Evolutionary conservation across 495 filamentous ascomycete genomes (phyloP), one percentile per base, ranked within the genome.

Genomic region (Talaromyces borbonicus): DNA sequence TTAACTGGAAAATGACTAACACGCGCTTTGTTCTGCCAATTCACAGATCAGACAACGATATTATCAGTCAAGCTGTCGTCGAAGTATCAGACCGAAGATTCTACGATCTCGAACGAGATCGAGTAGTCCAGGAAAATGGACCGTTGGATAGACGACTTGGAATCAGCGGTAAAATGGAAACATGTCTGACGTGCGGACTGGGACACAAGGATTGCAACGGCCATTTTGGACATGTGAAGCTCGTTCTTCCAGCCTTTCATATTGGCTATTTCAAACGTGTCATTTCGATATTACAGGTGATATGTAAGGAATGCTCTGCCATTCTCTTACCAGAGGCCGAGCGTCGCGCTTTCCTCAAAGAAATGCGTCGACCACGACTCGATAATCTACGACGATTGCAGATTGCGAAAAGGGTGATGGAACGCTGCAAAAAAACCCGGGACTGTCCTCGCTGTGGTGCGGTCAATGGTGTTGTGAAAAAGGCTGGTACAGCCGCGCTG

Each of bases 261-360:
- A 85, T 97, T 50, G 92, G 92, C 46, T 98, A 95, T 56, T 81
- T 97, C 55, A 90, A 85, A 56, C 83, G 89, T 51, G 86, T 90
- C 32, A 87, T 93, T 48, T 77, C 78, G 14, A 88, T 94, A 35
- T 71, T 97, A 26, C 87, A 95, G 57, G 82, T 87, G 50, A 90
- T 98, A 52, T 98, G 92, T 79, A 98, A 98, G 60, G 53, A 61
- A 54, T 69, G 57, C 26, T 67, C 85, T 2, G 76, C 74, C 41
- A 80, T 95, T 24, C 69, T 98, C 16, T 72, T 98, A 19, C 75
- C 79, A 8, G 89, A 95, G 52, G 64, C 71, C 4, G 84, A 93
- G 36, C 72, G 83, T 19, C 78, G 87, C 30, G 53, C 66, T 1
- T 90, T 78, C 52, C 69, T 96, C 14, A 83, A 79, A 31, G 81